A percentile compares a stretch with the other conserved stretches of the same genome.
Conservation (phyloP, 2,329 filamentous ascomycete species). For the Phyllosticta capitalensis region DNA sequence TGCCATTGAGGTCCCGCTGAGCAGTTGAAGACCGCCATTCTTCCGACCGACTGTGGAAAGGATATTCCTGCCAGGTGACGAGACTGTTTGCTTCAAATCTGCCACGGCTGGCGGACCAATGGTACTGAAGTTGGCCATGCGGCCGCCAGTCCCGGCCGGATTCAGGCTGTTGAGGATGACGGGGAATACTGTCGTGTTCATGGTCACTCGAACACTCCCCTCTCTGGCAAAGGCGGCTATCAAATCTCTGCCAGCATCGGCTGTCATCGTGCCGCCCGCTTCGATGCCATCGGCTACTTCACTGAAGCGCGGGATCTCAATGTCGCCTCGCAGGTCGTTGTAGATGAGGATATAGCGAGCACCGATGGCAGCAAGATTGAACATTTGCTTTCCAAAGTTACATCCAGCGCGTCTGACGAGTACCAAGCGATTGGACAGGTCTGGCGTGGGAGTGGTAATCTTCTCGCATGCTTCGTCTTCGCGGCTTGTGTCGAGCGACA, state of each 20-base stretch:
- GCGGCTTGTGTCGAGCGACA: not conserved
- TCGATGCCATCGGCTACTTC: not conserved
- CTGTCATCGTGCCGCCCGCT: not conserved
- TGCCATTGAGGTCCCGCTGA: not conserved
- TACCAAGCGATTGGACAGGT: not conserved
- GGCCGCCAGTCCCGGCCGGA: not conserved
- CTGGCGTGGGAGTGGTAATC: not conserved
- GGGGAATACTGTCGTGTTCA: not conserved
- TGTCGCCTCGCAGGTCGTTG: not conserved
- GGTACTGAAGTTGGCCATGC: not conserved
- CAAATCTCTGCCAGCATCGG: not conserved
- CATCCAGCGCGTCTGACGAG: not conserved
- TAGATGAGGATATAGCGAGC: not conserved
- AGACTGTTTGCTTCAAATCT: not conserved
- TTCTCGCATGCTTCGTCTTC: not conserved
- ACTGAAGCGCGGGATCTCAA: not conserved
- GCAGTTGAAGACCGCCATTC: not conserved
- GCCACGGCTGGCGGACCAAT: not conserved
- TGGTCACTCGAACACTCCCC: not conserved
- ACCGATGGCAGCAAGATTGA: not conserved
- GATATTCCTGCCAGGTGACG: not conserved
- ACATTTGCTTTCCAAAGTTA: not conserved
- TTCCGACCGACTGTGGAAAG: not conserved
- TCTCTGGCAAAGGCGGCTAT: not conserved
- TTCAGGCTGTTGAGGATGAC: not conserved